Evolutionary conservation across 1,284 basidiomycete genomes (phyloP), one percentile per base, ranked within the genome.

Genomic region (Peniophora sp.): DNA sequence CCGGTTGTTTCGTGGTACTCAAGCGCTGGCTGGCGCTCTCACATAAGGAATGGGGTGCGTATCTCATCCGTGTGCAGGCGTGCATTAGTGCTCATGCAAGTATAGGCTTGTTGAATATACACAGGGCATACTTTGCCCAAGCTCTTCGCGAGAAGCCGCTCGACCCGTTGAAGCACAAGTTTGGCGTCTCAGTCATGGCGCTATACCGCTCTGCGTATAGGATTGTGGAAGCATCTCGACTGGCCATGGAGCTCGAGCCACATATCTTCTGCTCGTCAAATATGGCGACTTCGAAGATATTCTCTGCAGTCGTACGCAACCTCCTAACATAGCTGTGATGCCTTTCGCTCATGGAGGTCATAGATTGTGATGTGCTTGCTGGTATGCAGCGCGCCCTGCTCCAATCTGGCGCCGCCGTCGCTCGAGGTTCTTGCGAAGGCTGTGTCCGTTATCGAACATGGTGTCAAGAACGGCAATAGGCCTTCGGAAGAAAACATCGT

Each of bases 341-440:
- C 10, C 9, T 32, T 41, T 55, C 42, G 50, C 39, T 32, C 8
- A 50, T 49, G 9, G 45, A 24, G 24, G 15, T 23, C 23, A 45
- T 56, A 88, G 85, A 78, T 87, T 52, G 77, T 84, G 3, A 78
- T 87, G 77, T 83, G 81, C 52, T 69, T 86, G 49, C 64, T 87
- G 3, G 76, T 78, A 1, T 79, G 76, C 3, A 72, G 74, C 14
- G 75, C 81, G 1, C 81, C 84, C 0, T 70, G 62, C 12, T 82
- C 79, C 2, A 76, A 73, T 35, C 67, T 87, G 56, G 71, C 79
- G 1, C 60, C 66, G 3, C 69, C 78, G 1, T 76, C 83, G 6
- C 54, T 85, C 37, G 69, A 73, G n/a, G 80, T 85, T 57, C 65
- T 87, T 14, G 76, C 81, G 54, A 61, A 64, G 15, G 62, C 81